Evolutionary conservation across 257 asterid species (phyloP).

Genomic region (Hygrophila difformis): DNA sequence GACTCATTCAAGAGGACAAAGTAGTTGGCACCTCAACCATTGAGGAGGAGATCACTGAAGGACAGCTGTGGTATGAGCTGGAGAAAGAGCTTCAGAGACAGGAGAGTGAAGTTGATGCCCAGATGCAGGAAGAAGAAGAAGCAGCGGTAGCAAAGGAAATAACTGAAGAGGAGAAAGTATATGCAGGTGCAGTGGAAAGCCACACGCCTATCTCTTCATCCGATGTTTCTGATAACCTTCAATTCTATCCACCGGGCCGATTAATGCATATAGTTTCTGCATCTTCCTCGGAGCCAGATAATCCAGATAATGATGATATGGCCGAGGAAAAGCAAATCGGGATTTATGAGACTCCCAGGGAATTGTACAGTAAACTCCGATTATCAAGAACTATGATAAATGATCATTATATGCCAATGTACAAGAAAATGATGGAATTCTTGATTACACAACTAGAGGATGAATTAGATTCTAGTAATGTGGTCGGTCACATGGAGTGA

Average conservation of each 20-base stretch:
- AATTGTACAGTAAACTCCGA: too few relatives aligned
- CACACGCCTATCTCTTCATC: constrained; percentile 50
- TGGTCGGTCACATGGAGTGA: constrained; percentile 14
- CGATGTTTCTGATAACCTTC: constrained; percentile 55
- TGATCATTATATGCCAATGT: constrained; percentile 95
- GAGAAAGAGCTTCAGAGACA: constrained; percentile 67
- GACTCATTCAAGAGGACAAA: constrained; percentile 30
- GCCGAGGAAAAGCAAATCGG: constrained; percentile 37
- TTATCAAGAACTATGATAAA: constrained; percentile 12
- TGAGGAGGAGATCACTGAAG: constrained; percentile 64
- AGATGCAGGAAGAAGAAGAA: constrained; percentile 58
- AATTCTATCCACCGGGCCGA: constrained; percentile 73
- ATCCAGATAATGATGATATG: constrained; percentile 20
- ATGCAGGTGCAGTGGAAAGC: constrained; percentile 52
- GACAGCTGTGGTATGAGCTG: constrained; percentile 78
- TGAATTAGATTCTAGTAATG: constrained; percentile 36
- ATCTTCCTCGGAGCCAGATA: constrained; percentile 29
- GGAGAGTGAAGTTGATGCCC: constrained; percentile 35
- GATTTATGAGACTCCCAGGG: constrained; percentile 58
- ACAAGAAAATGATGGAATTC: constrained; percentile 81
- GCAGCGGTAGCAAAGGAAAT: constrained; percentile 65
- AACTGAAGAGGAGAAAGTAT: constrained; percentile 59
- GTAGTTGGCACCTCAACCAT: constrained; percentile 27
- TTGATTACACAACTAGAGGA: constrained; percentile 68
- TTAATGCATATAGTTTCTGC: constrained; percentile 71